Evolutionary conservation across 2,329 filamentous ascomycete species (phyloP), one percentile per base, ranked within the genome.

Genomic region (Cordyceps fumosorosea): DNA sequence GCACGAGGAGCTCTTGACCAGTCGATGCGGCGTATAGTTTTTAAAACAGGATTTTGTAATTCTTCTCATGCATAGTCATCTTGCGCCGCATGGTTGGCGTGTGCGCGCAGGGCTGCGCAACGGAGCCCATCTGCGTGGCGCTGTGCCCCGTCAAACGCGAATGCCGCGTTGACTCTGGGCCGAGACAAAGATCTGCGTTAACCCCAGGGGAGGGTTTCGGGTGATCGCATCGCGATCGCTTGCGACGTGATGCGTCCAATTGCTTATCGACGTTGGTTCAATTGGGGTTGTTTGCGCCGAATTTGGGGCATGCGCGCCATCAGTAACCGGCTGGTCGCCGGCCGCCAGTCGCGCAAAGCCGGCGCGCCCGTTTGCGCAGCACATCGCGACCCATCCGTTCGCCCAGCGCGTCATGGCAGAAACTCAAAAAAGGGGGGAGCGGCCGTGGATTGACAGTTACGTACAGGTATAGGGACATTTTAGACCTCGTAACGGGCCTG

Each of bases 221-320:
- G 24, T 57, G 55, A 37, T 57, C 55, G 55, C 55, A 57, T 57
- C 55, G 14, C 44, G n/a, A 37, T 57, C 55, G 42, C 55, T 37
- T 48, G 55, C 24, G 29, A 48, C 55, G 55, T 26, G n/a, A 57
- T 34, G 7, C 20, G 20, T 1, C 42, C 55, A 48, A 57, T 57
- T 24, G 44, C 22, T 18, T 20, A 24, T 57, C 16, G 5, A 34
- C 44, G 29, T 44, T 14, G 29, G 24, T 7, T 37, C 44, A 47
- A 37, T 57, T 32, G 20, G 3, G 26, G 20, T 7, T 57, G 26
- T 34, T 44, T 47, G 26, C 42, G 40, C 18, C 40, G 8, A 7
- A 32, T 45, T 56, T 29, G 54, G 40, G 54, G 16, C 54, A 42
- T 47, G 54, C 54, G 54, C 51, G 32, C 10, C 53, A 14, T 10